These are phyloP conservation scores for Mitragyna speciosa DNA, from an alignment of 257 asterid genomes.

Conservation along the genomic window DNA sequence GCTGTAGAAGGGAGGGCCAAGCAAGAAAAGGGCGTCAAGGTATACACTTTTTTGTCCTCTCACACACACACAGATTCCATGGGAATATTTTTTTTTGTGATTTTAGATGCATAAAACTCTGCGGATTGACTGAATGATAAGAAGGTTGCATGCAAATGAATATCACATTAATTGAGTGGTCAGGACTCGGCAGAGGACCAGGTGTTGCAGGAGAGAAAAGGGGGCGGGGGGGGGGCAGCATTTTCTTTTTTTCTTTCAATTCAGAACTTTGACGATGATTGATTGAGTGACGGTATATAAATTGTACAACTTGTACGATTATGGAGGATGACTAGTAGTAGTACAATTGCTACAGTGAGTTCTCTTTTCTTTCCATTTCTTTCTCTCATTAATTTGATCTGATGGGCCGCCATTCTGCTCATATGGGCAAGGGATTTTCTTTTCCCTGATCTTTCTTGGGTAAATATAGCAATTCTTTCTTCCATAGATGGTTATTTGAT, in stretches of 20 bases:
- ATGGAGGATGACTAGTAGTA: not conserved
- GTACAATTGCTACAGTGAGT: too few relatives aligned
- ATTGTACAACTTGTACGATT: conserved; percentile 36
- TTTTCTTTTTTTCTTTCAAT: conserved; percentile 22
- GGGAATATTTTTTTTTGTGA: not conserved
- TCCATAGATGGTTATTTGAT: not conserved
- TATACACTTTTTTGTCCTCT: conserved; percentile 26
- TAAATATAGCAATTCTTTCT: conserved; percentile 2
- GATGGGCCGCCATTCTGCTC: conserved; percentile 75
- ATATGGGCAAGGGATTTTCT: conserved; percentile 15
- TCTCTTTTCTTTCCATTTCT: conserved; percentile 19
- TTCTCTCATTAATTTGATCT: conserved; percentile 48
- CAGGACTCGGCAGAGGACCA: not conserved
- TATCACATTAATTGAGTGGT: conserved; percentile 23
- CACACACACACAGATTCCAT: too few relatives aligned
- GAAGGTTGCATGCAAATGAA: conserved; percentile 35
- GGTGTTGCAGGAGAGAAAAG: conserved; percentile 3
- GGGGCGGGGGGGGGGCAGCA: conserved; percentile 8
- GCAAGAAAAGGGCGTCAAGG: conserved; percentile 99
- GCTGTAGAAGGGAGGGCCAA: conserved; percentile 98
- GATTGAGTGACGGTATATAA: conserved; percentile 49
- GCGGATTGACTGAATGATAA: conserved; percentile 15
- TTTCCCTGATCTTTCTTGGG: conserved; percentile 4
- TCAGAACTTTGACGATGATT: conserved; percentile 54
- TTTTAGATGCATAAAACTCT: conserved; percentile 11